Base-by-base conservation (phyloP, 352 stramenopile genomes). In the Phytophthora crassamura region DNA sequence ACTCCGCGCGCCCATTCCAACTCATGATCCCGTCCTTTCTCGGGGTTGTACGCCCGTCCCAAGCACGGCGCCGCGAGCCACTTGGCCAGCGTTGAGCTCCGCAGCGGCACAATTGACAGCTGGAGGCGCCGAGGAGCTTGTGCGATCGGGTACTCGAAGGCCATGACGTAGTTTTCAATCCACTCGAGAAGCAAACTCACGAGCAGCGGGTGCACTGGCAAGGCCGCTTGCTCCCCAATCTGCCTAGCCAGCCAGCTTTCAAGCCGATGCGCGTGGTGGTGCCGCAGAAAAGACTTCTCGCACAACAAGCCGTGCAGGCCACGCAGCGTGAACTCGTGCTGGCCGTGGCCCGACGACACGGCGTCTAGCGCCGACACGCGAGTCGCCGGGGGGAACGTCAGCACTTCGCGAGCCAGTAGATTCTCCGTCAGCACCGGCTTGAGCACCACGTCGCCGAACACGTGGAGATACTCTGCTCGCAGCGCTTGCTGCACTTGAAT, bases 151-250 rank as follows among this genome's bases (percentile, higher is more conserved):
- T 91, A 91, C 52, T 91, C 83, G 32, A 91, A 91, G 8, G 83
- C 78, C 72, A 91, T 78, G 11, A 90, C 32, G 54, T 91, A 91
- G 43, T 91, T 91, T 54, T 91, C 83, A 51, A 91, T 82, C 75
- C 74, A 91, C 66, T 91, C 83, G 0, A 89, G 49, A 32, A 89
- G 46, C 2, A 91, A 35, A 40, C 69, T 87, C 18, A 86, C 41
- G 6, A 90, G 48, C 14, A 91, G 46, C 11, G 83, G 78, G 35
- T 90, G 80, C 18, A 90, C 57, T 6, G 83, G 83, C 34, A 84
- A 66, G 6, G 69, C 68, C 2, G 61, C 64, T 20, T 79, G 60
- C 10, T 77, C 67, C 49, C 75, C 70, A 18, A 91, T 36, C 36
- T 88, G 72, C 16, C 32, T 58, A 36, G 68, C 51, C 2, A 91